Base-by-base conservation (phyloP, 2,329 filamentous ascomycete genomes). In the Chalaropsis ovoidea region DNA sequence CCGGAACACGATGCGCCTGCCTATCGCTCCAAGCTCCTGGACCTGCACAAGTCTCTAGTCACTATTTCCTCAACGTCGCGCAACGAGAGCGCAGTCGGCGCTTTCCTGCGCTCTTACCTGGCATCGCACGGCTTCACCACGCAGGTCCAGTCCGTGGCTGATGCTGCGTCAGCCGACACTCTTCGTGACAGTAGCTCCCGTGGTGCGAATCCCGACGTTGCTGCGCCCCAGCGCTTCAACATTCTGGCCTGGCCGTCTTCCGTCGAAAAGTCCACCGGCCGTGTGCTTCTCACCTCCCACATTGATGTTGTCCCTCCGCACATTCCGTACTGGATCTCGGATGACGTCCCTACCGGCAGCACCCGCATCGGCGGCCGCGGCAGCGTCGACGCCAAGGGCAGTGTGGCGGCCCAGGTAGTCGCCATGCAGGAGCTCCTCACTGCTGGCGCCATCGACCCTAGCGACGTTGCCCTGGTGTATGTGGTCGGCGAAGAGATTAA, bases 401-500 rank as follows among this genome's bases (percentile, higher is more conserved):
- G 80, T 70, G 80, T 94, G 13, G 89, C 90, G 0, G 81, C 89
- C 7, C 88, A 92, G 74, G 83, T 93, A 67, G 82, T 81, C 24
- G 90, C 90, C 0, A 76, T 89, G 2, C 76, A 81, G 68, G 76
- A 81, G 69, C 78, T 89, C 7, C 71, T 84, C 3, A 71, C 72
- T 0, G 70, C 75, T 0, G 72, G 72, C 0, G 70, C 74, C 42
- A 74, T 83, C n/a, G 69, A 72, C 8, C 72, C 75, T 1, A 77
- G 77, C 1, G 82, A 86, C 70, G 75, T 85, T 0, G 79, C 84
- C 68, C 76, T 89, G 15, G 73, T 87, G 0, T 88, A 82, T 69
- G 86, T 89, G 0, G 89, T 96, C 0, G 91, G 90, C 67, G 93
- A 99, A 74, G 93, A 97, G 74, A 81, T 80, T 2, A 79, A 79